Conservation (phyloP, 2,329 filamentous ascomycete species). For the Sporothrix curviconia region DNA sequence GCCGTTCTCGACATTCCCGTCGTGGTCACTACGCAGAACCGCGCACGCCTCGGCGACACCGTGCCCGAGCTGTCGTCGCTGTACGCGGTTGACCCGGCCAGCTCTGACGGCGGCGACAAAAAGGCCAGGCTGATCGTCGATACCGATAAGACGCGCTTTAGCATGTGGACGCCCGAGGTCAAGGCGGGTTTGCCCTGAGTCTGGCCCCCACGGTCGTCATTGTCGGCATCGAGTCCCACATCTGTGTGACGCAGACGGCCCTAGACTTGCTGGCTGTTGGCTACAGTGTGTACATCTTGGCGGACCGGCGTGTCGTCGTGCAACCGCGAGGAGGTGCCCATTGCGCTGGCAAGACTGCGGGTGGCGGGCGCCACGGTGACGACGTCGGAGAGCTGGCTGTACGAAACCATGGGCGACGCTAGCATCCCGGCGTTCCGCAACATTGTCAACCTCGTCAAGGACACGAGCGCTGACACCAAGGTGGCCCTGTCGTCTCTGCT, state of each 20-base stretch:
- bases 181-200: slow-evolving; percentile 26
- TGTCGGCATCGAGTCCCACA: slow-evolving; percentile 87
- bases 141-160: slow-evolving; percentile 83
- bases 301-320: slow-evolving; percentile 86
- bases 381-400: slow-evolving; percentile 82
- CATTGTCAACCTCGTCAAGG: slow-evolving; percentile 73
- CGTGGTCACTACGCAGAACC: slow-evolving; percentile 80
- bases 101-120: slow-evolving; percentile 15
- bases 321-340: slow-evolving; percentile 70
- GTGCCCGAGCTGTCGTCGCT: slow-evolving; percentile 61
- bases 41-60: slow-evolving; percentile 69
- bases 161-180: slow-evolving; percentile 73
- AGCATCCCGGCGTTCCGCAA: slow-evolving; percentile 63
- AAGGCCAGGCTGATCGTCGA: slow-evolving; percentile 29
- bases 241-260: slow-evolving; percentile 89
- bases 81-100: slow-evolving; percentile 40
- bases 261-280: slow-evolving; percentile 70
- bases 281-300: slow-evolving; percentile 77
- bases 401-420: slow-evolving; percentile 84
- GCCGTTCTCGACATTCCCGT: slow-evolving; percentile 66
- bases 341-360: slow-evolving; percentile 72
- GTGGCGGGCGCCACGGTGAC: slow-evolving; percentile 73
- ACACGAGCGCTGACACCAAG: slow-evolving; percentile 64
- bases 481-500: slow-evolving; percentile 59
- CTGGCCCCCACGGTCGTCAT: slow-evolving; percentile 52